Percentiles rank a stretch among this genome's conserved stretches.
Evolutionary conservation across 768 basidiomycete species (phyloP).

Genomic region (Boletus tylopilopsis): DNA sequence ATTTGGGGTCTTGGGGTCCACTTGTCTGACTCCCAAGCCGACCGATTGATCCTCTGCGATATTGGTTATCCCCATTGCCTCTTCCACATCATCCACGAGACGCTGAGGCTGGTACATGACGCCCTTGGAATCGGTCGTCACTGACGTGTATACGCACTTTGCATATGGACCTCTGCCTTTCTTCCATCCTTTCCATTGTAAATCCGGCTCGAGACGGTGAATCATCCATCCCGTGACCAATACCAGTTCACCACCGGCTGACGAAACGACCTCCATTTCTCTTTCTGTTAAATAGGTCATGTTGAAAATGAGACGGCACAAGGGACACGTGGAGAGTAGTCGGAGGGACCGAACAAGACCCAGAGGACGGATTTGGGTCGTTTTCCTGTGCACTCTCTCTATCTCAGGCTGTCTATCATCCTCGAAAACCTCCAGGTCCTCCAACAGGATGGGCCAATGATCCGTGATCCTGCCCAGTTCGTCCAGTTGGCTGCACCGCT

Average conservation of each 20-base stretch:
- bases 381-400: conserved; percentile 1
- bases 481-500: not conserved
- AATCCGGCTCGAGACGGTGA: not conserved
- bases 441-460: not conserved
- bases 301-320: conserved; percentile 14
- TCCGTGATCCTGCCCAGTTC: not conserved
- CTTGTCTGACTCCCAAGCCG: conserved; percentile 5
- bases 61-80: conserved; percentile 5
- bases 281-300: conserved; percentile 1
- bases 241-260: not conserved
- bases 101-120: not conserved
- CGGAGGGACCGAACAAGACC: conserved; percentile 1
- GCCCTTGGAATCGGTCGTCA: not conserved
- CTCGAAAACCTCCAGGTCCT: not conserved
- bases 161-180: conserved; percentile 3
- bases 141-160: conserved; percentile 7
- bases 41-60: not conserved
- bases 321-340: conserved; percentile 7
- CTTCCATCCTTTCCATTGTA: not conserved
- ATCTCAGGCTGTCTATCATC: no score
- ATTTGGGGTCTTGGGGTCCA: not conserved
- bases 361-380: not conserved
- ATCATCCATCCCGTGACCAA: conserved; percentile 1
- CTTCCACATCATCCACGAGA: not conserved
- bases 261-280: not conserved